Evolutionary conservation across 1,284 basidiomycete species (phyloP).

Genomic region (Fomes fomentarius): DNA sequence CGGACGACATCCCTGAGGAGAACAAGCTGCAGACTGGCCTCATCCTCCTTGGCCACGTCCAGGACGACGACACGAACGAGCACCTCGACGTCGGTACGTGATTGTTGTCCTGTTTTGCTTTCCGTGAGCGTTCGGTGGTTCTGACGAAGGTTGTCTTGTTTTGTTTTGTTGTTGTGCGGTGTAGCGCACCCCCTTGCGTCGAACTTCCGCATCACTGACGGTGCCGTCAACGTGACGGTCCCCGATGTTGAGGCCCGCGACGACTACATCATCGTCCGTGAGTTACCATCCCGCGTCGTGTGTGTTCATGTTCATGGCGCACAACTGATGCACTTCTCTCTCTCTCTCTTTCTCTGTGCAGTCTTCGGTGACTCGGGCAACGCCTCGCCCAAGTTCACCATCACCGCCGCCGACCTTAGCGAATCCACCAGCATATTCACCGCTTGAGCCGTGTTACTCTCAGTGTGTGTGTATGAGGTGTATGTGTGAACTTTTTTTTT

Average conservation of each 20-base stretch:
- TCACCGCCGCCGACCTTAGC: conserved; percentile 18
- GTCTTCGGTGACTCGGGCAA: conserved; percentile 44
- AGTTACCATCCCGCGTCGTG: conserved; percentile 24
- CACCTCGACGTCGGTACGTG: conserved; percentile 45
- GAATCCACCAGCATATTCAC: no score
- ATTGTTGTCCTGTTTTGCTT: no score
- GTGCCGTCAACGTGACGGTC: conserved; percentile 35
- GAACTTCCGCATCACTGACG: conserved; percentile 38
- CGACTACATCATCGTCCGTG: conserved; percentile 44
- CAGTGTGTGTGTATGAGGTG: not conserved
- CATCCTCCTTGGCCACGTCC: conserved; percentile 43
- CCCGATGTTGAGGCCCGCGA: conserved; percentile 33
- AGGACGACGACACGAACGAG: conserved; percentile 34
- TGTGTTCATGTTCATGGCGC: no score
- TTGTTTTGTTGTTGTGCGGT: no score
- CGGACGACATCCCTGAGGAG: conserved; percentile 35
- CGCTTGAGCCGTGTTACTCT: not conserved
- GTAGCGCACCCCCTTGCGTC: conserved; percentile 41
- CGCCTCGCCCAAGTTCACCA: conserved; percentile 37
- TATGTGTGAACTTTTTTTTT: conserved; percentile 1
- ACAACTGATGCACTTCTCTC: no score
- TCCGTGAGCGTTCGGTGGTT: no score
- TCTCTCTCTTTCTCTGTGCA: conserved; percentile 14
- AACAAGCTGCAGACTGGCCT: conserved; percentile 32
- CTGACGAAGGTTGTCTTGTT: not conserved